Conservation (phyloP, 2,329 filamentous ascomycete species). For the Tolypocladium amazonense region DNA sequence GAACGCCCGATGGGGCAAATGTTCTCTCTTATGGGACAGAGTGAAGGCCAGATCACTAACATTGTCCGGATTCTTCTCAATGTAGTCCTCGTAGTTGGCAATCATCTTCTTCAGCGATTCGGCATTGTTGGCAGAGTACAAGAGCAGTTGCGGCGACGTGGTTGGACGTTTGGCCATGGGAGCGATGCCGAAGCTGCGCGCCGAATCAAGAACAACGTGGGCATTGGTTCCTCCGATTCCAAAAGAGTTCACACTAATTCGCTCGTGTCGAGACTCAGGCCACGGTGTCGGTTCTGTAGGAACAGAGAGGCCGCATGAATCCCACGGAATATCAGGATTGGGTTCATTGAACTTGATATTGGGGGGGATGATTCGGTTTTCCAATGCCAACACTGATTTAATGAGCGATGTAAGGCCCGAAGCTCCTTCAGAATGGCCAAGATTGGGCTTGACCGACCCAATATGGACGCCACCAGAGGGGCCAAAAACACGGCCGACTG, state of each 20-base stretch:
- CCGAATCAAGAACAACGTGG: neutral
- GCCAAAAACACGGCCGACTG: conserved; percentile 18
- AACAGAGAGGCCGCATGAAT: conserved; percentile 11
- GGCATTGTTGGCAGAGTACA: neutral
- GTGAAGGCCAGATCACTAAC: neutral
- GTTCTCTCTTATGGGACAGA: neutral
- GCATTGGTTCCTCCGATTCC: conserved; percentile 32
- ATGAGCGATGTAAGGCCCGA: conserved; percentile 15
- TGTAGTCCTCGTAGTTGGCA: neutral
- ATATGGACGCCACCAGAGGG: conserved; percentile 6
- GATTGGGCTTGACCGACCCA: conserved; percentile 18
- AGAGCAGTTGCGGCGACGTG: neutral
- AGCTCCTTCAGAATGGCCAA: conserved; percentile 18
- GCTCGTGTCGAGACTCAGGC: conserved; percentile 23
- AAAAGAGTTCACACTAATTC: conserved; percentile 35
- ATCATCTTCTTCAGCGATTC: conserved; percentile 12
- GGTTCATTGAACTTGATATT: conserved; percentile 11
- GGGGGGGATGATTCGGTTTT: conserved; percentile 12
- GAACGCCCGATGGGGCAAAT: neutral
- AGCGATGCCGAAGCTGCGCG: neutral
- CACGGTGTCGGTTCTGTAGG: conserved; percentile 21
- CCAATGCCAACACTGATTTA: conserved; percentile 15
- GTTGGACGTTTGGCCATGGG: neutral
- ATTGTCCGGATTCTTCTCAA: neutral
- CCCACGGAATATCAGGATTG: conserved; percentile 12